Evolutionary conservation across 768 basidiomycete genomes (phyloP), one percentile per base, ranked within the genome.

Genomic region (Daedaleopsis nitida): DNA sequence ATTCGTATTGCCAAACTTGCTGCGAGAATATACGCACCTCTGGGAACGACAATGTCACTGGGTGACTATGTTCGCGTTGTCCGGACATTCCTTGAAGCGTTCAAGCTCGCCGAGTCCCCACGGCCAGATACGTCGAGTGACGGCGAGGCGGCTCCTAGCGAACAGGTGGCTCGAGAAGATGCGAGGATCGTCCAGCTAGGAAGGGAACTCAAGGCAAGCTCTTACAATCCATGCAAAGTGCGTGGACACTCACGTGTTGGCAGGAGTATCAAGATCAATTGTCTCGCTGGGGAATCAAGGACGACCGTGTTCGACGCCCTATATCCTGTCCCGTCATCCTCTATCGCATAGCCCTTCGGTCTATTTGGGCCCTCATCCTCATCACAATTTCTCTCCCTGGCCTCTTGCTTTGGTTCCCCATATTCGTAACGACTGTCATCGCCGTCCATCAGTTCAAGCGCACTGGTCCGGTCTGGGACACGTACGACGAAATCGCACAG

Each of bases 401-500:
- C 2, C 80, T 94, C 14, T 37, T 85, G n/a, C 80, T 95, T 44
- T 95, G 94, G 94, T 59, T 85, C 6, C 94, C 94, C 1, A 78
- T 94, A 14, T 93, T 94, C 66, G 64, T 76, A 54, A 85, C 86
- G 19, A 89, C 91, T 1, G 83, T 86, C 65, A 81, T 84, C 66
- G 88, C 83, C 2, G 89, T 89, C 21, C 83, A 81, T 67, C 86
- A 86, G 64, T 91, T 91, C 79, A 91, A 89, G 74, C 88, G 86
- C 75, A 87, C 83, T 0, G 92, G 92, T 0, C 91, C 91, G 0
- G 81, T 90, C 39, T 90, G 88, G 77, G 90, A 94, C 69, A 93
- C 91, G 0, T 93, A 86, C 82, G 93, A 94, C 68, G 92, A 94
- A 71, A 92, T 94, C 64, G 91, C 92, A 12, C 91, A 94, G 70